phyloP scores from a whole-genome alignment of 2,329 filamentous ascomycete genomes.

The Cryphonectria radicalis region DNA sequence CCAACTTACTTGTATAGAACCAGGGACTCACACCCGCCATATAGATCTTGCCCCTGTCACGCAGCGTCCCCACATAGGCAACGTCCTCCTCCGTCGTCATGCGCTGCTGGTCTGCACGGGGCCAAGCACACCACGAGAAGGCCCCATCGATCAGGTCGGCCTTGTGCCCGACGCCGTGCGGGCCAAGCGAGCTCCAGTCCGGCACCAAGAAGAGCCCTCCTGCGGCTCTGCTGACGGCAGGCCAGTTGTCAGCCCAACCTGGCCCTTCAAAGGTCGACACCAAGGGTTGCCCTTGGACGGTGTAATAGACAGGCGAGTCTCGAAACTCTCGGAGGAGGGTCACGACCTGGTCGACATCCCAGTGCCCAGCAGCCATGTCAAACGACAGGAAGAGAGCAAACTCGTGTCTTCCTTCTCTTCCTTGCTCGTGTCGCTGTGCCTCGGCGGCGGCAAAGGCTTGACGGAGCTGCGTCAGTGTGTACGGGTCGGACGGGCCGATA shows the following conservation, averaged over 20 bases:
- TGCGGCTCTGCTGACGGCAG: slow-evolving; percentile 42
- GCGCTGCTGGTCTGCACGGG: slow-evolving; percentile 42
- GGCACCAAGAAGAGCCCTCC: slow-evolving; percentile 49
- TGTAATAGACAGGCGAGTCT: slow-evolving; percentile 44
- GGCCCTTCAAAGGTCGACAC: slow-evolving; percentile 59
- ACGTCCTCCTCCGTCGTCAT: slow-evolving; percentile 46
- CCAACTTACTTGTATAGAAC: slow-evolving; percentile 43
- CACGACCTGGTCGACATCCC: slow-evolving; percentile 35
- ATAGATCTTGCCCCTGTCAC: slow-evolving; percentile 46
- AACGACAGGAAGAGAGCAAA: slow-evolving; percentile 45
- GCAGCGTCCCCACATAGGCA: slow-evolving; percentile 43
- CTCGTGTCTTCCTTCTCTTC: slow-evolving; percentile 25
- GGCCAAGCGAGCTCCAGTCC: slow-evolving; percentile 51
- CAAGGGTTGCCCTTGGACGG: slow-evolving; percentile 46
- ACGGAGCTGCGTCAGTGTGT: slow-evolving; percentile 39
- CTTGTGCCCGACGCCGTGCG: slow-evolving; percentile 30
- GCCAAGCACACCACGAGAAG: slow-evolving; percentile 56
- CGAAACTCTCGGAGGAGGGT: slow-evolving; percentile 44
- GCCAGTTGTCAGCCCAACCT: slow-evolving; percentile 47
- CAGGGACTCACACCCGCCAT: slow-evolving; percentile 53
- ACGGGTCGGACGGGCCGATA: slow-evolving; percentile 41
- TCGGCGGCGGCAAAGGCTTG: slow-evolving; percentile 40
- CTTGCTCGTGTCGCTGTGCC: slow-evolving; percentile 23
- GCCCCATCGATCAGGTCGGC: slow-evolving; percentile 24
- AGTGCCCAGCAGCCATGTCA: slow-evolving; percentile 39